Base-by-base conservation (phyloP, 345 rosid species). In the Eucalyptus caleyi region DNA sequence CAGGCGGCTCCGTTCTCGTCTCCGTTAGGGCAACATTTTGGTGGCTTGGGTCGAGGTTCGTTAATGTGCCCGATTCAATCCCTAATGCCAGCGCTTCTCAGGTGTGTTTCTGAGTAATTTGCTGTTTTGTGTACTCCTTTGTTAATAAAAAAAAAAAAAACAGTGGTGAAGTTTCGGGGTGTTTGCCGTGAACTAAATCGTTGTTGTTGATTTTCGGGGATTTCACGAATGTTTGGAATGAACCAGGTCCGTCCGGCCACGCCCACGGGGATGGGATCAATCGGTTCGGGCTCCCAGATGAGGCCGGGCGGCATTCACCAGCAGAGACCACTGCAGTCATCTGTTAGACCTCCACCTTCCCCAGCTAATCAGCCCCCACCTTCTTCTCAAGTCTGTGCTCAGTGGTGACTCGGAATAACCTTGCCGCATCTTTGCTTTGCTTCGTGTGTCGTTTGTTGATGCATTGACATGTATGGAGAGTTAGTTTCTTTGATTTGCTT, bases 241-340 rank as follows among this genome's bases (percentile, higher is more conserved):
- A 77, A 3, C 45, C 83, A 77, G 83, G 83, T 77, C 27, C 83
- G 83, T 21, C 83, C 83, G 27, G 40, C 45, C 45, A 19, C 24
- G 8, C 97, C 95, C 44, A 13, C 83, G 27, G 47, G 15, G 15
- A 77, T 37, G 83, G 83, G 83, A 37, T 37, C 83, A 37, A 77
- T 77, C 45, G 94, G 94, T 90, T 93, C 98, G 16, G 93, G 94
- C 89, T 92, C 97, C 32, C 95, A 94, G 91, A 90, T 96, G 93
- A 93, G 98, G 77, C 95, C 98, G 18, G 93, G 93, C 93, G 97
- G 96, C 69, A 91, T 95, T 91, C 99, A 95, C 91, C 98, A 93
- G 89, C 97, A 92, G 93, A 97, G 98, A 88, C 95, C 99, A n/a
- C 72, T 91, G 89, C 99, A 92, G 62, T 90, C 99, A 72, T 88